A percentile compares a stretch with the other conserved stretches of the same genome.
Evolutionary conservation across 768 basidiomycete species (phyloP).

Genomic region (Pleurotus ostreatus): DNA sequence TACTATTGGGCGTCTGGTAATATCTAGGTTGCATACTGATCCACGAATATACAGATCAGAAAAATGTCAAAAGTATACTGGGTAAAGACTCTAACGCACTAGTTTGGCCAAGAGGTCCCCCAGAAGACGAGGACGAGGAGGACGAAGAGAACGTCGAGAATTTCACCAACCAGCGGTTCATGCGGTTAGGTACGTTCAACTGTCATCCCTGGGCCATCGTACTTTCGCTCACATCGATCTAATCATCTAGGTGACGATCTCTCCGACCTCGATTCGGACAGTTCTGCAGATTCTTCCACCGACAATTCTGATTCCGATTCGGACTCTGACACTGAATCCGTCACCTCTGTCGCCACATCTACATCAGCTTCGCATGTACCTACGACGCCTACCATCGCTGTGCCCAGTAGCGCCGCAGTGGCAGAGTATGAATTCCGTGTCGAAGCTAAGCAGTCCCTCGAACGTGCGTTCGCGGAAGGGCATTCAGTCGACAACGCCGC

Average conservation of each 20-base stretch:
- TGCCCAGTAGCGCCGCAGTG: constrained; percentile 34
- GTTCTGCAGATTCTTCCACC: constrained; percentile 44
- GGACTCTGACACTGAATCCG: constrained; percentile 23
- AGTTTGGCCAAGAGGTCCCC: constrained; percentile 70
- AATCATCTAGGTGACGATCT: constrained; percentile 50
- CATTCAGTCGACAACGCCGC: constrained; percentile 92
- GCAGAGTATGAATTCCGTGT: constrained; percentile 66
- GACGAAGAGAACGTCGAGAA: constrained; percentile 59
- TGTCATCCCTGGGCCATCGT: background rate
- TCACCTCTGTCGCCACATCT: constrained; percentile 32
- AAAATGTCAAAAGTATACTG: constrained; percentile 39
- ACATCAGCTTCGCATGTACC: constrained; percentile 45
- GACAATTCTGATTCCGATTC: constrained; percentile 36
- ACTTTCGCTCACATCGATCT: background rate
- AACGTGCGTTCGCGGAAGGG: constrained; percentile 87
- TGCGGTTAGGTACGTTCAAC: constrained; percentile 60
- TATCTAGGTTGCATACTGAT: background rate
- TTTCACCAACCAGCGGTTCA: constrained; percentile 62
- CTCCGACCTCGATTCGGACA: constrained; percentile 60
- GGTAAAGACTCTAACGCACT: constrained; percentile 76
- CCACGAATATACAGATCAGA: constrained; percentile 39
- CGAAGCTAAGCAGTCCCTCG: constrained; percentile 82
- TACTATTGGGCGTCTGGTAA: constrained; percentile 2
- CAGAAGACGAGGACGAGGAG: constrained; percentile 54
- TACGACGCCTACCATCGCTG: constrained; percentile 31